These are phyloP conservation scores for Exsudoporus frostii DNA, from an alignment of 768 basidiomycete species.

Conservation along the genomic window DNA sequence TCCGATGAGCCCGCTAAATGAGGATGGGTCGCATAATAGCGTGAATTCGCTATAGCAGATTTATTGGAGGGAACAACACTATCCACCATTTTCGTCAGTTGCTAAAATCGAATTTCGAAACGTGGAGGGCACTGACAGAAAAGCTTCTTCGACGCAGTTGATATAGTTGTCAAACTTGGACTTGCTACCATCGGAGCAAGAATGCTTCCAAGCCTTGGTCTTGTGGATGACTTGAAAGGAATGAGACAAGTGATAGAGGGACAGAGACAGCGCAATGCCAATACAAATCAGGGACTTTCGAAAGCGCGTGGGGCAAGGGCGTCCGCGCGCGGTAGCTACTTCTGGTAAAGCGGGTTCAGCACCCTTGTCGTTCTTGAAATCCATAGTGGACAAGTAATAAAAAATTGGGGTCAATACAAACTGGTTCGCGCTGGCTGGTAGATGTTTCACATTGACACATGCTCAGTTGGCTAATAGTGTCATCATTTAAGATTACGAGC, in stretches of 20 bases:
- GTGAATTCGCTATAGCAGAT: slow-evolving; percentile 57
- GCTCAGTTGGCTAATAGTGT: background rate
- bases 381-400: slow-evolving; percentile 12
- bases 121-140: slow-evolving; percentile 32
- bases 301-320: background rate
- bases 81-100: background rate
- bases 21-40: slow-evolving; percentile 60
- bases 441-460: slow-evolving; percentile 10
- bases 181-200: no score
- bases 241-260: slow-evolving; percentile 8
- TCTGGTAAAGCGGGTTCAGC: slow-evolving; percentile 6
- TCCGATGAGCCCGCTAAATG: slow-evolving; percentile 67
- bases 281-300: slow-evolving; percentile 3
- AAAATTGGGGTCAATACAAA: background rate
- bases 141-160: slow-evolving; percentile 28
- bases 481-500: no score
- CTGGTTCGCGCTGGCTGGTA: no score
- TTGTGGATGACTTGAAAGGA: background rate
- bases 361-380: slow-evolving; percentile 13
- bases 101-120: background rate
- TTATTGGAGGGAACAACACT: slow-evolving; percentile 56
- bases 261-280: slow-evolving; percentile 2
- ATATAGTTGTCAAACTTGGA: slow-evolving; percentile 16
- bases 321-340: background rate
- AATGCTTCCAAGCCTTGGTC: slow-evolving; percentile 8